A percentile compares a stretch with the other conserved stretches of the same genome.
Conservation (phyloP, 2,329 filamentous ascomycete species). For the Xylariaceae sp. region DNA sequence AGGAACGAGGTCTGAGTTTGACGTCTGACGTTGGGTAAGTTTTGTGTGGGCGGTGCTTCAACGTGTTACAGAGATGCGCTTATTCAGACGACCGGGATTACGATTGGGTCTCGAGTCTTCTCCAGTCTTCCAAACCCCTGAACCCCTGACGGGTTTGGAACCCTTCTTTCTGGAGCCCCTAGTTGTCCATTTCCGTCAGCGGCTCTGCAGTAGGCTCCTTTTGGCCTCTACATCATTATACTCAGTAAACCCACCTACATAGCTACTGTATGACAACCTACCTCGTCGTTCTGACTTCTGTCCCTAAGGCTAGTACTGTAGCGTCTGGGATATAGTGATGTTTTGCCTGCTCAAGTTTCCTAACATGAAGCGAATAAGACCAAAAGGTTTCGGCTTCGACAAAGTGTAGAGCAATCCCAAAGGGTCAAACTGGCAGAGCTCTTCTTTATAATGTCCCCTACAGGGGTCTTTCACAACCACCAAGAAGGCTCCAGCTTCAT, state of each 20-base stretch:
- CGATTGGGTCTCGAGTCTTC: constrained; percentile 39
- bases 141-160: constrained; percentile 33
- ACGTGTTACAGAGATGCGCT: constrained; percentile 49
- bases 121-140: constrained; percentile 27
- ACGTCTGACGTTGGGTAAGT: constrained; percentile 49
- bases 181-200: constrained; percentile 31
- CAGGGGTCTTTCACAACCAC: not conserved
- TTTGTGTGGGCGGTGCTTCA: constrained; percentile 48
- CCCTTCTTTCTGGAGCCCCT: constrained; percentile 36
- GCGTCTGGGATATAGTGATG: not conserved
- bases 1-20: constrained; percentile 43
- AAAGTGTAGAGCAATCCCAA: too few relatives aligned
- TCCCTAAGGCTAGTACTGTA: too few relatives aligned
- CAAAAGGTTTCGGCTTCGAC: not conserved
- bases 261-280: too few relatives aligned
- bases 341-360: not conserved
- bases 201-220: constrained; percentile 2
- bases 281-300: too few relatives aligned
- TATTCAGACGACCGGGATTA: constrained; percentile 35
- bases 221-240: too few relatives aligned
- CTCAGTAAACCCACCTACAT: too few relatives aligned
- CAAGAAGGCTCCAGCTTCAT: not conserved
- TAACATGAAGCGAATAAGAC: not conserved
- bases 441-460: too few relatives aligned
- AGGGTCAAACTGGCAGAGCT: too few relatives aligned